These are phyloP conservation scores for Arctium minus DNA, from an alignment of 129 eudicot species.

Conservation along the genomic window DNA sequence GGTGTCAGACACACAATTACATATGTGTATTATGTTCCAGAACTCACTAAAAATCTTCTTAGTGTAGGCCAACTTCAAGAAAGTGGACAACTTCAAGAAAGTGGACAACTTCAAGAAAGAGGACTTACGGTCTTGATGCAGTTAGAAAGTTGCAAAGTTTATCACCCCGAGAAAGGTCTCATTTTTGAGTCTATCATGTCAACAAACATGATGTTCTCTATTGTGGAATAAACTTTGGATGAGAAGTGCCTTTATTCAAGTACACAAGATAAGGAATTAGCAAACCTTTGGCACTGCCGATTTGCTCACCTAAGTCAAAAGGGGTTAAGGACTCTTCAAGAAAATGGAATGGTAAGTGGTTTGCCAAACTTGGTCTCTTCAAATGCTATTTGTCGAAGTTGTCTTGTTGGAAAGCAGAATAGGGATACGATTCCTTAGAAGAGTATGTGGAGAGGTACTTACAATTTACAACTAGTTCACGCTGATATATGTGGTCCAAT, in stretches of 20 bases:
- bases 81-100: too few species aligned
- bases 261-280: too few species aligned
- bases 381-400: not conserved
- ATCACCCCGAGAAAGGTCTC: too few species aligned
- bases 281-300: too few species aligned
- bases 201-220: too few species aligned
- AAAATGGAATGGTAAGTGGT: not conserved
- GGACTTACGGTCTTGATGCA: not conserved
- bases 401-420: not conserved
- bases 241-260: too few species aligned
- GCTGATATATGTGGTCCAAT: not conserved
- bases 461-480: not conserved
- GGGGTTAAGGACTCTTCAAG: not conserved
- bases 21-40: not conserved
- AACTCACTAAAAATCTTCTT: not conserved
- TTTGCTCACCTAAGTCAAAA: too few species aligned
- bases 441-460: not conserved
- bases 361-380: too few species aligned
- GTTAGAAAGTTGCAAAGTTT: too few species aligned
- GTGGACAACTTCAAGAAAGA: not conserved
- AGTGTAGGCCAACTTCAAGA: not conserved
- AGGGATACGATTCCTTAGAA: not conserved
- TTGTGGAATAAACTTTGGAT: not conserved
- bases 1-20: not conserved
- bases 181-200: too few species aligned